Conservation (phyloP, 192 early-diverging fungal species). For the Backusella luteola region DNA sequence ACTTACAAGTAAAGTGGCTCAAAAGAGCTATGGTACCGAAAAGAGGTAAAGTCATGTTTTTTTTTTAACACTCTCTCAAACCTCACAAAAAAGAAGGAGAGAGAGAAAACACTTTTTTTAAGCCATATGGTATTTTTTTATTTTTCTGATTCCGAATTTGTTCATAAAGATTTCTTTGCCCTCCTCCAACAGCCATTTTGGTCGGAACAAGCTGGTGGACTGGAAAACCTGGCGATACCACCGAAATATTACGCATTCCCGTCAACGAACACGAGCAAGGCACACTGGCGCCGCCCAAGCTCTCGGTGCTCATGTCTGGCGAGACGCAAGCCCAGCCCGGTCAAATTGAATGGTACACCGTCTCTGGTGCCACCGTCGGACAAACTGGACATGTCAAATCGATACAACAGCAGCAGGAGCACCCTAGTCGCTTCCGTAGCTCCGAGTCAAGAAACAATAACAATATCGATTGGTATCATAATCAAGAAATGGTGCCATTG, state of each 20-base stretch:
- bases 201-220: slow-evolving; percentile 74
- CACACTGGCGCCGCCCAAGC: slow-evolving; percentile 39
- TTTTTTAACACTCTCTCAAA: not conserved
- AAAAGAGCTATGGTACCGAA: slow-evolving; percentile 93
- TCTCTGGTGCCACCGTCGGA: slow-evolving; percentile 31
- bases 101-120: not conserved
- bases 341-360: slow-evolving; percentile 53
- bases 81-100: not conserved
- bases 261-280: slow-evolving; percentile 18
- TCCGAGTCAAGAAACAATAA: slow-evolving; percentile 20
- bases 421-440: slow-evolving; percentile 18
- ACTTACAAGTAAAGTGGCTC: slow-evolving; percentile 83
- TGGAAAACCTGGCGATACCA: slow-evolving; percentile 11
- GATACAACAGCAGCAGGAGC: not conserved
- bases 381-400: slow-evolving; percentile 26
- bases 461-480: slow-evolving; percentile 24
- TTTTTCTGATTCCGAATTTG: slow-evolving; percentile 1
- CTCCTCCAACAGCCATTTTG: slow-evolving; percentile 78
- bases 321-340: slow-evolving; percentile 49
- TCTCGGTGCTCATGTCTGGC: slow-evolving; percentile 61
- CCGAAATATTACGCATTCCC: not conserved
- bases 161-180: slow-evolving; percentile 65
- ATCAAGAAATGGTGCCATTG: slow-evolving; percentile 14
- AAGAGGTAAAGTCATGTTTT: slow-evolving; percentile 62
- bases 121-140: not conserved